Base-by-base conservation (phyloP, 1,284 basidiomycete genomes). In the Phellopilus nigrolimitatus region DNA sequence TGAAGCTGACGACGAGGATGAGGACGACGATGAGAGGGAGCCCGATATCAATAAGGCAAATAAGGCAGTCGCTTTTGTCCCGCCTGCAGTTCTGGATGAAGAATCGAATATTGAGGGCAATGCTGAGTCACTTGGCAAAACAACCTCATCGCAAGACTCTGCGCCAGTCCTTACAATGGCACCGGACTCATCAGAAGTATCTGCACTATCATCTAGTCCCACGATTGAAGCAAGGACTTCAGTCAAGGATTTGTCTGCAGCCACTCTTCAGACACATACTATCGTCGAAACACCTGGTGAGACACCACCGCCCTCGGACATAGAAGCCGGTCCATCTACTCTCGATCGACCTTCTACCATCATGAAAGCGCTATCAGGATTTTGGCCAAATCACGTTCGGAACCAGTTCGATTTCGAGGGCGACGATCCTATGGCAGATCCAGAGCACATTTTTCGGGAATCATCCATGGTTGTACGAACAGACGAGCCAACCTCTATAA, bases 401-500 rank as follows among this genome's bases (percentile, higher is more conserved):
- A 56, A 53, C 53, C 75, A 77, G 21, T 61, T 71, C 46, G 73
- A 78, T 15, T 61, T 76, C 24, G 84, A 85, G 53, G 65, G 57
- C 9, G 84, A 87, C 24, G 86, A 88, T 60, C 75, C 78, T 3
- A 76, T 82, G 67, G 75, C 76, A 50, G 84, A 89, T 62, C 84
- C 84, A 3, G 93, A 95, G 61, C 93, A 97, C 63, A 87, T 99
- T 45, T 98, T 98, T 68, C 81, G 91, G 25, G 95, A 98, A 64
- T 95, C 92, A 12, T 86, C 88, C 1, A 95, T 98, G 78, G 86
- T 98, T 44, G 89, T 99, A 22, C 82, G 97, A 19, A 95, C 95
- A 43, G 95, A 98, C 65, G 97, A 99, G 67, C 97, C 97, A 2
- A 97, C 94, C 0, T 97, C 94, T 7, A 97, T 99, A 61, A 95